Evolutionary conservation across 2,329 filamentous ascomycete species (phyloP), one percentile per base, ranked within the genome.

Genomic region (Cladosporium austrohemisphaericum): DNA sequence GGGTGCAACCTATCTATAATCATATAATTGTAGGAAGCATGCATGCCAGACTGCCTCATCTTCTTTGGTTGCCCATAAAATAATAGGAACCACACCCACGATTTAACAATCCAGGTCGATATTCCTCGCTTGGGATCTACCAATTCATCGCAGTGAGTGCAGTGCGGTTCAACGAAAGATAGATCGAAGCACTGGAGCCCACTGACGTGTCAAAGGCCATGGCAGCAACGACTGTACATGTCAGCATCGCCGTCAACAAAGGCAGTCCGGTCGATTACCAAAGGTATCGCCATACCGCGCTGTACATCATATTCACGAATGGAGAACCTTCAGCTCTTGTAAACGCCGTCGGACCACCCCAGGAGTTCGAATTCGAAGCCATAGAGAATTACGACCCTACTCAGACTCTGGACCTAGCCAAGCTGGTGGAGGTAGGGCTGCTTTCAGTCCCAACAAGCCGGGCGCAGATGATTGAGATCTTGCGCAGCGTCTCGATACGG

Each of bases 281-380:
- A 16, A 43, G 51, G 20, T 52, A 54, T 25, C 45, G 52, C 23
- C 52, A 52, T 25, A 54, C 52, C 1, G 45, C 50, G n/a, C 36
- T 54, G 8, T 52, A 50, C 38, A 22, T 54, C 23, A 35, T 18
- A 23, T 54, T 54, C 35, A 11, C 28, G 16, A 41, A 54, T 32
- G 4, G 13, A 9, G 35, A 41, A 19, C 45, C 46, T 10, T 14
- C 50, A 1, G 19, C 47, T 5, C 14, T 43, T 6, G 41, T 43
- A 13, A 45, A 54, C 29, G 23, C 38, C 26, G 20, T 48, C 22
- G 52, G 50, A 1, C 19, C 50, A 16, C 29, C 41, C 9, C 37
- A 35, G n/a, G 41, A 49, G 7, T 55, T 38, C 26, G 25, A 37
- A 11, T 55, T 50, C 19, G 35, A 55, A 16, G 29, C 25, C 23